Percentiles rank a stretch among this genome's conserved stretches.
Evolutionary conservation across 176 grass and related monocot species (phyloP).

Genomic region (Chloris gayana): DNA sequence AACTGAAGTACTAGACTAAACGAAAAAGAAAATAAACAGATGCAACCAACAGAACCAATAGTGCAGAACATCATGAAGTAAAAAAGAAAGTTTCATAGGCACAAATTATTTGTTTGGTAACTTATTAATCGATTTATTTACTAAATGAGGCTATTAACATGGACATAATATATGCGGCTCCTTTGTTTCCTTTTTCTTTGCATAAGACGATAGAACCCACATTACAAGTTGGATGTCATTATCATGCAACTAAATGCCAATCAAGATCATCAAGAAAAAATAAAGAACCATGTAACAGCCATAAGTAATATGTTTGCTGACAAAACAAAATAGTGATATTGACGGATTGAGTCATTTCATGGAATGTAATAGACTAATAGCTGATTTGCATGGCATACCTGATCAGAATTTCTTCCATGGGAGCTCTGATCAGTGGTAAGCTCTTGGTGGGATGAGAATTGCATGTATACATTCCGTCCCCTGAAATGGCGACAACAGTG

Average conservation of each 20-base stretch:
- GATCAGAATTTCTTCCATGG: slow-evolving; percentile 90
- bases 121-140: neutral
- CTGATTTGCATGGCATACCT: slow-evolving; percentile 54
- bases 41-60: slow-evolving; percentile 11
- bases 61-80: neutral
- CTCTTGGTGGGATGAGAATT: slow-evolving; percentile 98
- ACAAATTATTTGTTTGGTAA: neutral
- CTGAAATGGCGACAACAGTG: slow-evolving; percentile 50
- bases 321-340: neutral
- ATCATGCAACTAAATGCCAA: slow-evolving; percentile 10
- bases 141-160: neutral
- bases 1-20: neutral
- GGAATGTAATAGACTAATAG: neutral
- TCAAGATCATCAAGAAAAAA: neutral
- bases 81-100: neutral
- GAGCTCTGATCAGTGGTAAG: slow-evolving; percentile 94
- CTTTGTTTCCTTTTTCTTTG: neutral
- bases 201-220: neutral
- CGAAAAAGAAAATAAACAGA: neutral
- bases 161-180: neutral
- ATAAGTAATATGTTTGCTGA: neutral
- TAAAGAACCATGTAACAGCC: neutral
- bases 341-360: neutral
- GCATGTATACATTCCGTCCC: slow-evolving; percentile 97
- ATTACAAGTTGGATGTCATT: neutral